These are phyloP conservation scores for Diplosphaera chodatii DNA, from an alignment of 139 green algal species.

Conservation along the genomic window DNA sequence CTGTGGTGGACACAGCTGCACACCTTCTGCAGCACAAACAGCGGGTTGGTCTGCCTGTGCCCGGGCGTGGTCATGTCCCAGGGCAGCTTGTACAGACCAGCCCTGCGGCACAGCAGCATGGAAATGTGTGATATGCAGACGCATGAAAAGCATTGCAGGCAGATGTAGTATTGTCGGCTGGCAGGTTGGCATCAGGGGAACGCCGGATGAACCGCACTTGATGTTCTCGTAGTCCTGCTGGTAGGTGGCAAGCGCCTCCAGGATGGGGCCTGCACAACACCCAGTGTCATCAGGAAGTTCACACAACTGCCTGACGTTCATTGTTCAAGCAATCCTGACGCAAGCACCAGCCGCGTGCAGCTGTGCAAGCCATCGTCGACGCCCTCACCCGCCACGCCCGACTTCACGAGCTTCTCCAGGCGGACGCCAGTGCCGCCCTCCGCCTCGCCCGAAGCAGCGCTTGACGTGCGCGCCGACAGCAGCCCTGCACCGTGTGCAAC, in stretches of 20 bases:
- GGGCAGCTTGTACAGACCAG: slow-evolving; percentile 57
- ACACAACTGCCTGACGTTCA: too few relatives aligned
- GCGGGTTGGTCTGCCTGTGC: slow-evolving; percentile 78
- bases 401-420: slow-evolving; percentile 1
- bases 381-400: too few relatives aligned
- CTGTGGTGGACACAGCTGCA: neutral
- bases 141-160: neutral
- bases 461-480: slow-evolving; percentile 1
- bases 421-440: neutral
- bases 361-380: too few relatives aligned
- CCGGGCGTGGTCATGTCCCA: slow-evolving; percentile 72
- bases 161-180: neutral
- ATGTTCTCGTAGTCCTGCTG: slow-evolving; percentile 28
- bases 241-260: neutral
- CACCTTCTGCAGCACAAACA: slow-evolving; percentile 36
- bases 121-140: neutral
- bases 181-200: neutral
- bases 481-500: neutral
- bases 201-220: neutral
- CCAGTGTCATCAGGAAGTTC: too few relatives aligned
- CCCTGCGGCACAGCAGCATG: too few relatives aligned
- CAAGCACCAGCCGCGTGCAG: too few relatives aligned
- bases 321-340: too few relatives aligned
- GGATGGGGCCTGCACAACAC: neutral
- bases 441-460: neutral